These are phyloP conservation scores for Podospora anserina DNA, from an alignment of 495 filamentous ascomycete species.

Conservation along the genomic window DNA sequence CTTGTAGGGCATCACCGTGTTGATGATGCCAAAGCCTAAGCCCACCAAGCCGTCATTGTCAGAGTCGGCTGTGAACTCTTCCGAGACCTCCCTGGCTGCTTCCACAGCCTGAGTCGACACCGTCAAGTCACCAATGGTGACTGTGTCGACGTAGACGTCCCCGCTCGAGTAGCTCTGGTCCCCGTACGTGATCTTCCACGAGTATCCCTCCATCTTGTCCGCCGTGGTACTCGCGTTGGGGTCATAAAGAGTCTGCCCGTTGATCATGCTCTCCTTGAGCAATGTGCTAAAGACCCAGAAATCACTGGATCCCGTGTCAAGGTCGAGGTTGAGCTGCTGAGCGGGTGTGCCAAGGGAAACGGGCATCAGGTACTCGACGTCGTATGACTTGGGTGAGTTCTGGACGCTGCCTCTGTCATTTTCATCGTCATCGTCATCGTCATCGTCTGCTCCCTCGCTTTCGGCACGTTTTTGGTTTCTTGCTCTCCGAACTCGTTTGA, in stretches of 20 bases:
- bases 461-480: slow-evolving; percentile 13
- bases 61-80: slow-evolving; percentile 55
- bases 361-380: slow-evolving; percentile 64
- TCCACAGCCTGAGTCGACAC: slow-evolving; percentile 66
- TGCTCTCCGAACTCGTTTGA: slow-evolving; percentile 1
- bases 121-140: slow-evolving; percentile 63
- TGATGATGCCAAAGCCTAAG: slow-evolving; percentile 67
- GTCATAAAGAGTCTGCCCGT: slow-evolving; percentile 60
- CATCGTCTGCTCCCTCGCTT: not conserved
- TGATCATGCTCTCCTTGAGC: slow-evolving; percentile 23
- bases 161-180: slow-evolving; percentile 65
- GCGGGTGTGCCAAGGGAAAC: slow-evolving; percentile 59
- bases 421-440: not conserved
- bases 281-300: slow-evolving; percentile 54
- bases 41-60: slow-evolving; percentile 69
- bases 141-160: slow-evolving; percentile 66
- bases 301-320: slow-evolving; percentile 76
- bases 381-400: slow-evolving; percentile 55
- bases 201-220: slow-evolving; percentile 50
- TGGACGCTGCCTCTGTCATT: slow-evolving; percentile 38
- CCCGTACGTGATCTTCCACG: slow-evolving; percentile 69
- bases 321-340: slow-evolving; percentile 61
- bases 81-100: slow-evolving; percentile 59
- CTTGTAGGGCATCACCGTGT: slow-evolving; percentile 59
- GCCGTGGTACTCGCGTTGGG: slow-evolving; percentile 45